Evolutionary conservation across 306 rosid species (phyloP), one percentile per base, ranked within the genome.

Genomic region (Vicia sativa): DNA sequence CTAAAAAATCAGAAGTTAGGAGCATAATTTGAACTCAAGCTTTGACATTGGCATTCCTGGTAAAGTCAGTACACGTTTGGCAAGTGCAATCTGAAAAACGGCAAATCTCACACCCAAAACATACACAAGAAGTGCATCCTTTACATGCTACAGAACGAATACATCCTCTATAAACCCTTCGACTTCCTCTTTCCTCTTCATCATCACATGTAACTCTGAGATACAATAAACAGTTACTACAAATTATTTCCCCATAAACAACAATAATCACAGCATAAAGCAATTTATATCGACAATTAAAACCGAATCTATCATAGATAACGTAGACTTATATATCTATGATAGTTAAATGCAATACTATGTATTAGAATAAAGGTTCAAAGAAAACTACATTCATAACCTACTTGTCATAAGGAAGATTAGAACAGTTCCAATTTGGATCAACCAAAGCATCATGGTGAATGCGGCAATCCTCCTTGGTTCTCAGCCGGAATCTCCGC

Each of bases 91-190:
- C 96, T 7, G 96, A 89, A 79, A 92, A 89, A 9, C 96, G 91
- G 69, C 98, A 92, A 45, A 78, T 78, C 34, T 86, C 91, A 55
- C 96, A 92, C 1, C 96, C 95, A 65, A 92, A 92, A 78, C 98
- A 92, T 55, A 92, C 98, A 59, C 98, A 92, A 16, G 96, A 87
- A 53, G 93, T 90, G 84, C 96, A 92, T 35, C 98, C 98, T 76
- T 85, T 84, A 86, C 98, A 92, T 31, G 93, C 84, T n/a, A 93
- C 86, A n/a, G 89, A 78, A 64, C 85, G 85, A 53, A 75, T 61
- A 76, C 98, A 92, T 74, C 95, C 95, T 77, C 96, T 80, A 65
- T 89, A 92, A 31, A 92, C 92, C 69, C 89, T 84, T 28, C 96
- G 89, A 62, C 96, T 92, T 8, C 83, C 92, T 78, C 96, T 79